These are phyloP conservation scores for Fusarium keratoplasticum DNA, from an alignment of 2,329 filamentous ascomycete species.

Conservation along the genomic window DNA sequence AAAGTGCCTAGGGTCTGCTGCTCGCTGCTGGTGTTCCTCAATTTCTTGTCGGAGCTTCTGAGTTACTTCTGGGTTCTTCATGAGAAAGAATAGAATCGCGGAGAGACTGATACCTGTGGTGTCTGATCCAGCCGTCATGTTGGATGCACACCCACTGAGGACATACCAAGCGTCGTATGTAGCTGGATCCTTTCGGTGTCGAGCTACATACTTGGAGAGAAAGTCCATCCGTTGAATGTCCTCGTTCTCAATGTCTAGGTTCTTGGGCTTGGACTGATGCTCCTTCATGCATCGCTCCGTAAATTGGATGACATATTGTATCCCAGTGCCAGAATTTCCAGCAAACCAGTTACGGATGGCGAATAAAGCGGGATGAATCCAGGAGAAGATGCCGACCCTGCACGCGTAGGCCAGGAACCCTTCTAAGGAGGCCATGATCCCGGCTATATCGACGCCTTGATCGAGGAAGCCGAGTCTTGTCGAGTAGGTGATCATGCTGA, in stretches of 20 bases:
- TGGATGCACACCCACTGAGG: constrained; percentile 15
- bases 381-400: not conserved
- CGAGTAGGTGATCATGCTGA: constrained; percentile 59
- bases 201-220: not conserved
- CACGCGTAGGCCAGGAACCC: not conserved
- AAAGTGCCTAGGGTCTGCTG: not conserved
- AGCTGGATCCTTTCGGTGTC: not conserved
- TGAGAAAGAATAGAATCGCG: constrained; percentile 19
- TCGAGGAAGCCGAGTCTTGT: constrained; percentile 58
- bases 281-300: not conserved
- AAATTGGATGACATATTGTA: not conserved
- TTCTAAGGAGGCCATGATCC: constrained; percentile 48
- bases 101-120: constrained; percentile 24
- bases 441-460: constrained; percentile 56
- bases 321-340: not conserved
- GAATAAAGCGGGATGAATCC: not conserved
- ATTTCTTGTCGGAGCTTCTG: not conserved
- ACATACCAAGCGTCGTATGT: constrained; percentile 2
- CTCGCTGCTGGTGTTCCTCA: not conserved
- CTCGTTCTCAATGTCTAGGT: not conserved
- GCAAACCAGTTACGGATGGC: not conserved
- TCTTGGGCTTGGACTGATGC: not conserved
- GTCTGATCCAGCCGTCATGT: constrained; percentile 23
- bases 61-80: constrained; percentile 10
- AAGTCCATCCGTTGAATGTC: not conserved